Evolutionary conservation across 2,329 filamentous ascomycete genomes (phyloP).

Genomic region (Fonsecaea erecta): DNA sequence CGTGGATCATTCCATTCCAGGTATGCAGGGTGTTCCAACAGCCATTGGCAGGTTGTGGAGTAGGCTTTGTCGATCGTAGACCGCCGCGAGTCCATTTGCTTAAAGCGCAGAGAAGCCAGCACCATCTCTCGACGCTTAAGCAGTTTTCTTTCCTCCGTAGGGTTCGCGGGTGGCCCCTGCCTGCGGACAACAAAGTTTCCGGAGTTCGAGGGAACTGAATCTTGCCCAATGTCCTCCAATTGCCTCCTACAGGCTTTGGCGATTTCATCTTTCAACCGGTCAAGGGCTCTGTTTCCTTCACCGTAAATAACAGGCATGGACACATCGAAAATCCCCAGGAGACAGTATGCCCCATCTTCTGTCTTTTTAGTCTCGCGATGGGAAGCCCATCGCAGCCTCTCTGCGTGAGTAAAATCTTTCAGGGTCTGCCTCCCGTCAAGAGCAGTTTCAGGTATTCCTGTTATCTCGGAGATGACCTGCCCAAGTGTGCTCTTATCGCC

Average conservation of each 20-base stretch:
- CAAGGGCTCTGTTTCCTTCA: slow-evolving; percentile 24
- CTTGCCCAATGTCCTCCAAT: slow-evolving; percentile 11
- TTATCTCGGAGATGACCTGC: slow-evolving; percentile 37
- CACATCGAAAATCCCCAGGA: slow-evolving; percentile 37
- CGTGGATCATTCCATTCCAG: slow-evolving; percentile 45
- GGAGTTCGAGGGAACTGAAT: not conserved
- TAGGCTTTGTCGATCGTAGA: slow-evolving; percentile 46
- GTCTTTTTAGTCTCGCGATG: slow-evolving; percentile 32
- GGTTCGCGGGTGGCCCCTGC: not conserved
- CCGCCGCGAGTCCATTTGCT: slow-evolving; percentile 48
- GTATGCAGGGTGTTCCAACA: slow-evolving; percentile 45
- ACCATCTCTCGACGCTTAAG: slow-evolving; percentile 30
- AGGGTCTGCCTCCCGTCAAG: slow-evolving; percentile 31
- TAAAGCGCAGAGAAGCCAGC: slow-evolving; percentile 45
- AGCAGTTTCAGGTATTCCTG: slow-evolving; percentile 31
- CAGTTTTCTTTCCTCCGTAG: not conserved
- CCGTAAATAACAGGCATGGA: slow-evolving; percentile 36
- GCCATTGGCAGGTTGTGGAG: slow-evolving; percentile 51
- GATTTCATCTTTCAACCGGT: slow-evolving; percentile 26
- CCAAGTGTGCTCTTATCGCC: slow-evolving; percentile 38
- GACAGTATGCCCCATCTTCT: slow-evolving; percentile 39
- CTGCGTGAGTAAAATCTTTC: slow-evolving; percentile 31
- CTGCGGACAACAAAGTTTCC: not conserved
- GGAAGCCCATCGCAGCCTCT: slow-evolving; percentile 38
- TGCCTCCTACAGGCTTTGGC: slow-evolving; percentile 3